Evolutionary conservation across 139 green algal species (phyloP).

Genomic region (Coelastrella sp.): DNA sequence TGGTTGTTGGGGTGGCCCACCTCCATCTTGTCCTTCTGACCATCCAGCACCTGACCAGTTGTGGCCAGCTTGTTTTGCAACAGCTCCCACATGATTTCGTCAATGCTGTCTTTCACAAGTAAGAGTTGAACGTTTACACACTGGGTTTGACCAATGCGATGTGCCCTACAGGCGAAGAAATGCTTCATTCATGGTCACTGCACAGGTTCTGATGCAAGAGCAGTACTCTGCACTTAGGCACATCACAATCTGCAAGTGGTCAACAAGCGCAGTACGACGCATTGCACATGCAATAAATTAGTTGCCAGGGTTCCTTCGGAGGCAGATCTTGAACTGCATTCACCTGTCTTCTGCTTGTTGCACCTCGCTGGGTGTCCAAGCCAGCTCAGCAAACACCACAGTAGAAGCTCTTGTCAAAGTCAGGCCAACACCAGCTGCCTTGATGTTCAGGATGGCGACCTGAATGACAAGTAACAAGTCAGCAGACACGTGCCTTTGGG

Average conservation of each 20-base stretch:
- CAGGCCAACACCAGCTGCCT: constrained; percentile 84
- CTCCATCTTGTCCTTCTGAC: constrained; percentile 55
- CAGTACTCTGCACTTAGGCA: neutral
- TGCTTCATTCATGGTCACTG: neutral
- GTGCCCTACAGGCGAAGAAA: constrained; percentile 47
- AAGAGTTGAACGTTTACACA: constrained; percentile 85
- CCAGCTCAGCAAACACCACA: constrained; percentile 72
- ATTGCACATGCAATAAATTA: too few species aligned
- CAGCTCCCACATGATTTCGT: constrained; percentile 88
- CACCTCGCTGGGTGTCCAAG: constrained; percentile 72
- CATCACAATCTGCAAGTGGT: neutral
- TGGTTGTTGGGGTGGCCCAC: neutral
- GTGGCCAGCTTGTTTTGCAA: constrained; percentile 83
- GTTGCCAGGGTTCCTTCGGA: too few species aligned
- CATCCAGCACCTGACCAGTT: constrained; percentile 80
- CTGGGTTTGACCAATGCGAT: constrained; percentile 76
- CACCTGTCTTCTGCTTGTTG: constrained; percentile 24
- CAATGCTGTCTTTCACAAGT: constrained; percentile 81
- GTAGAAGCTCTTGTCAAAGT: constrained; percentile 79
- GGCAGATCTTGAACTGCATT: neutral
- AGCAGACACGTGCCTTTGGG: too few species aligned
- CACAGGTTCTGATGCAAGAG: neutral
- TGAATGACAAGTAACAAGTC: too few species aligned
- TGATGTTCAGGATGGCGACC: constrained; percentile 80
- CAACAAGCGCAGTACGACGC: too few species aligned